These are phyloP conservation scores for Monilinia vaccinii-corymbosi DNA, from an alignment of 2,329 filamentous ascomycete genomes.

Conservation along the genomic window DNA sequence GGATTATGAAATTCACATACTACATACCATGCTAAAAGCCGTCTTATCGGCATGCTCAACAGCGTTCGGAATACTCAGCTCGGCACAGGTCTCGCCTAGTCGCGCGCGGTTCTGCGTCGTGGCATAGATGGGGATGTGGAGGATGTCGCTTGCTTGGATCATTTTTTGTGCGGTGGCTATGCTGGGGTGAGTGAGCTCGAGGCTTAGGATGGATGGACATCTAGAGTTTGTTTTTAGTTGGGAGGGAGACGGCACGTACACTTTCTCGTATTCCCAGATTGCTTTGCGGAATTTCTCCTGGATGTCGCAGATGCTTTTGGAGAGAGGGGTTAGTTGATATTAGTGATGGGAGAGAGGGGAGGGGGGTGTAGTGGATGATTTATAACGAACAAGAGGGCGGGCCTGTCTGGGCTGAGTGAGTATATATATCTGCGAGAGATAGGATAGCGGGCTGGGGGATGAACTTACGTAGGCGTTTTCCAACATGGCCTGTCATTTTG, in stretches of 20 bases:
- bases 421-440: too few relatives aligned
- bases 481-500: neutral
- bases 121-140: slow-evolving; percentile 70
- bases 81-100: slow-evolving; percentile 69
- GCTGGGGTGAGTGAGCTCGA: slow-evolving; percentile 38
- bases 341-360: neutral
- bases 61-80: slow-evolving; percentile 50
- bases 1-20: neutral
- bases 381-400: neutral
- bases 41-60: slow-evolving; percentile 71
- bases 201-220: slow-evolving; percentile 1
- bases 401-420: neutral
- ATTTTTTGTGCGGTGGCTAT: slow-evolving; percentile 61
- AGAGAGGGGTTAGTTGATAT: neutral
- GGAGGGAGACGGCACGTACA: slow-evolving; percentile 41
- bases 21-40: slow-evolving; percentile 65
- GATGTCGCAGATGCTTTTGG: slow-evolving; percentile 74
- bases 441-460: too few relatives aligned
- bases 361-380: neutral
- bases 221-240: neutral
- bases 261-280: slow-evolving; percentile 77
- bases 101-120: slow-evolving; percentile 77
- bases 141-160: slow-evolving; percentile 52
- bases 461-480: slow-evolving; percentile 5
- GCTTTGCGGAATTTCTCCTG: slow-evolving; percentile 84